phyloP scores from a whole-genome alignment of 2,329 filamentous ascomycete genomes.

The Cordyceps javanica region DNA sequence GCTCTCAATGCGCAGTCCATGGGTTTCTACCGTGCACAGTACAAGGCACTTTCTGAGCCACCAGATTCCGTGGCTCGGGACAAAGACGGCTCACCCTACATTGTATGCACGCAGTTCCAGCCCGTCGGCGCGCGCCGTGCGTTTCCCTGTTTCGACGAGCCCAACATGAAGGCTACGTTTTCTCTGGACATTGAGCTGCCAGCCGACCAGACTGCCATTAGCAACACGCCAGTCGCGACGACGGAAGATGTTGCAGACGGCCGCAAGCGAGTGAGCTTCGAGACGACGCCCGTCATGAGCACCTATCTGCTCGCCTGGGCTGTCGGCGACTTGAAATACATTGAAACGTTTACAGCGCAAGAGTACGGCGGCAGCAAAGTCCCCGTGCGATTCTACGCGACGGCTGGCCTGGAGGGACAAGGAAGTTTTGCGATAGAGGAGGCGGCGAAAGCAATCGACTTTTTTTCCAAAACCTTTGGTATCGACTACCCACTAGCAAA shows the following conservation, averaged over 20 bases:
- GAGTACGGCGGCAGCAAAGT: slow-evolving; percentile 86
- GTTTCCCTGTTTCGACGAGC: slow-evolving; percentile 96
- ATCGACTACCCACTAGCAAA: slow-evolving; percentile 56
- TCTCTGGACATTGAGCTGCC: slow-evolving; percentile 87
- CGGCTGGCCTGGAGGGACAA: slow-evolving; percentile 82
- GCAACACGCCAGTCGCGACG: slow-evolving; percentile 93
- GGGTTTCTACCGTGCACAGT: slow-evolving; percentile 93
- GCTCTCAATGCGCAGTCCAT: slow-evolving; percentile 90
- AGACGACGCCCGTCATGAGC: slow-evolving; percentile 88
- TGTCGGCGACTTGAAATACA: slow-evolving; percentile 86
- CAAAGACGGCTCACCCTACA: slow-evolving; percentile 68
- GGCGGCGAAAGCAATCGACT: slow-evolving; percentile 80
- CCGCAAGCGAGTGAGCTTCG: slow-evolving; percentile 84
- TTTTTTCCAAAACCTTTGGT: slow-evolving; percentile 92
- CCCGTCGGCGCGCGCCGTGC: slow-evolving; percentile 87
- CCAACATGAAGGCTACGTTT: slow-evolving; percentile 86
- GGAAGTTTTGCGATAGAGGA: slow-evolving; percentile 86
- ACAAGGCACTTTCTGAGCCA: slow-evolving; percentile 70
- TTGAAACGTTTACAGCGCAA: slow-evolving; percentile 86
- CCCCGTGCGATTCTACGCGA: slow-evolving; percentile 89
- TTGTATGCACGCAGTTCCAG: slow-evolving; percentile 97
- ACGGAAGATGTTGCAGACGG: slow-evolving; percentile 64
- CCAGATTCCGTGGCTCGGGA: slow-evolving; percentile 71
- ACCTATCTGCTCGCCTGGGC: slow-evolving; percentile 94
- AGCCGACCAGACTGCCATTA: slow-evolving; percentile 82